Percentiles rank a stretch among this genome's conserved stretches.
phyloP scores from a whole-genome alignment of 768 basidiomycete species.

The Amanita molliuscula region DNA sequence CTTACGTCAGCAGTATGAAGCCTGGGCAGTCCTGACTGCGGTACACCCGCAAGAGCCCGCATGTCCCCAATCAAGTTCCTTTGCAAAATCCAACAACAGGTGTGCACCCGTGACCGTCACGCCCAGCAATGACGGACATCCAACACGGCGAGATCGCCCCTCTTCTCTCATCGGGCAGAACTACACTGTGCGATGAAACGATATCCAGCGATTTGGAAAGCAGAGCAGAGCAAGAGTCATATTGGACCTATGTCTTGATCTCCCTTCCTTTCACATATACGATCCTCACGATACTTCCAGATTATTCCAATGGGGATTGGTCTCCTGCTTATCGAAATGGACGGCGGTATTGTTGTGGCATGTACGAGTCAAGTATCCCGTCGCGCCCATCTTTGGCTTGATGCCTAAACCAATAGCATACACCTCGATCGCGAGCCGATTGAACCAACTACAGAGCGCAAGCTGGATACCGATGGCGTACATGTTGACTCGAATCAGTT shows the following conservation, averaged over 20 bases:
- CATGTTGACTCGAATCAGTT: constrained; percentile 48
- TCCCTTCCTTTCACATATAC: background rate
- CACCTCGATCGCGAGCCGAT: constrained; percentile 45
- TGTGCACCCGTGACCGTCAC: no score
- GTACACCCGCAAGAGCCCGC: no score
- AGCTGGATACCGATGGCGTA: constrained; percentile 62
- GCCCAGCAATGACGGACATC: no score
- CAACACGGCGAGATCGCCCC: no score
- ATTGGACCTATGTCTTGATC: background rate
- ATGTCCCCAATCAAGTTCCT: no score
- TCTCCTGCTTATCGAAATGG: constrained; percentile 37
- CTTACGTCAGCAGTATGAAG: no score
- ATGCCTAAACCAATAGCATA: constrained; percentile 23
- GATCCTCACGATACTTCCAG: constrained; percentile 13
- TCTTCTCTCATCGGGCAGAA: background rate
- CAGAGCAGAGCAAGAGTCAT: background rate
- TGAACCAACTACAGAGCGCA: constrained; percentile 52
- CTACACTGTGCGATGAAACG: background rate
- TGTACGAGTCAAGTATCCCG: constrained; percentile 16
- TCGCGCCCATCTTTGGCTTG: background rate
- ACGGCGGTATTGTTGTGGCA: constrained; percentile 38
- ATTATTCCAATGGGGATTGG: constrained; percentile 38
- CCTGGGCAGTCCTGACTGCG: no score
- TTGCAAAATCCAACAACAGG: no score
- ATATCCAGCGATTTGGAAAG: background rate